These are phyloP conservation scores for Pseudogymnoascus sp. DNA, from an alignment of 2,329 filamentous ascomycete species.

Conservation along the genomic window DNA sequence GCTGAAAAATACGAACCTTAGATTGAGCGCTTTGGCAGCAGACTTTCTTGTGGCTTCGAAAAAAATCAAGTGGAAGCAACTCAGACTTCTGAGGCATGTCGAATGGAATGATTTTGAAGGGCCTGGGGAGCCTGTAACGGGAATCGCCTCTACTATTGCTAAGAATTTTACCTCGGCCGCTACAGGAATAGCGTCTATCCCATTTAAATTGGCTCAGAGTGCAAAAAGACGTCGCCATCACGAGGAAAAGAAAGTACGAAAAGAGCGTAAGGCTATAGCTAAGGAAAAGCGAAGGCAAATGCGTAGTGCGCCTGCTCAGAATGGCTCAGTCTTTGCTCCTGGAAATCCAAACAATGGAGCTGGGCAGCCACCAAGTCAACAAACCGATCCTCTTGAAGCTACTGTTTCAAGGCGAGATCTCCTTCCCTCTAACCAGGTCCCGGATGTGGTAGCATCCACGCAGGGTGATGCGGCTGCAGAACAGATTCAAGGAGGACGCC, in stretches of 20 bases:
- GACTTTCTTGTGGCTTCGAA: slow-evolving; percentile 53
- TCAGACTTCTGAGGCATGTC: slow-evolving; percentile 55
- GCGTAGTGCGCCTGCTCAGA: background rate
- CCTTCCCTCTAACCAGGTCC: background rate
- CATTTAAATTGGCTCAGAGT: slow-evolving; percentile 50
- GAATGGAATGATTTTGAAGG: slow-evolving; percentile 75
- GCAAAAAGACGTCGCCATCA: slow-evolving; percentile 45
- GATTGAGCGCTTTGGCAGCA: slow-evolving; percentile 55
- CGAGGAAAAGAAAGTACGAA: slow-evolving; percentile 37
- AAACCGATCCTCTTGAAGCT: slow-evolving; percentile 11
- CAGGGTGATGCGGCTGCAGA: background rate
- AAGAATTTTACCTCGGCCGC: slow-evolving; percentile 49
- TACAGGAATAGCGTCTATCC: slow-evolving; percentile 55
- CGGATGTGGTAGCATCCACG: background rate
- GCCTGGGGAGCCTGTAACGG: slow-evolving; percentile 63
- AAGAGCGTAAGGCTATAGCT: slow-evolving; percentile 22
- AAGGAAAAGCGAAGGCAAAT: slow-evolving; percentile 9
- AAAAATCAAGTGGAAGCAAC: slow-evolving; percentile 52
- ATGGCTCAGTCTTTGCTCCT: background rate
- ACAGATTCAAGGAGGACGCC: background rate
- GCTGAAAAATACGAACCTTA: slow-evolving; percentile 50
- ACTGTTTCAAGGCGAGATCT: background rate
- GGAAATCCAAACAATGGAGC: background rate
- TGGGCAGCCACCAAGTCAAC: background rate
- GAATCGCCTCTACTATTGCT: slow-evolving; percentile 52